Base-by-base conservation (phyloP, 768 basidiomycete genomes). In the Chalciporus piperatus region DNA sequence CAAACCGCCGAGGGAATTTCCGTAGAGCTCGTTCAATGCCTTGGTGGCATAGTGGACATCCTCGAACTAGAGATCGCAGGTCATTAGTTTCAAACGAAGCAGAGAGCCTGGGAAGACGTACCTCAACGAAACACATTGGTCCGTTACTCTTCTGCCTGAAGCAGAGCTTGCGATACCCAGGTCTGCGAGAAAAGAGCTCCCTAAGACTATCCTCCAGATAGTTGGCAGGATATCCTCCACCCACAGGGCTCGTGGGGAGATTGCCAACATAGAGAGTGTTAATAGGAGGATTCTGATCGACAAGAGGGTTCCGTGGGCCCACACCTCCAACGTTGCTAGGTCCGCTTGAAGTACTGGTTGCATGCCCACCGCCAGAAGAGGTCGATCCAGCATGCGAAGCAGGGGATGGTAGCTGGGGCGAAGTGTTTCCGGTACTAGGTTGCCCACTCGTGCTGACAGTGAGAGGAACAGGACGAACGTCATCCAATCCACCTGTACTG, bases 181-280 rank as follows among this genome's bases (percentile, higher is more conserved):
- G 79, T 39, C 85, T 87, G 27, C 76, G 75, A 25, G 80, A 77
- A 69, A 99, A 99, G 42, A 97, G 73, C 35, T 85, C 83, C 50
- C 92, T 79, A 22, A 99, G 75, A 30, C 82, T 84, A 51, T 95
- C 92, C 70, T 99, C 95, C 3, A 99, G 79, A 61, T 85, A 83
- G 58, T 88, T 86, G 41, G 85, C 80, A 33, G 90, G 83, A 60
- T 83, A 86, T 3, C 89, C 85, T 4, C 76, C 70, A 6, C 88
- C 82, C 16, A 84, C 78, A 20, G 85, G 82, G 28, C 86, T 81
- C 5, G 89, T 90, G 2, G 96, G 97, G 52, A 99, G 72, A 61
- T 98, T 98, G 41, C 97, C 97, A n/a, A 99, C 94, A 64, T 98
- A 98, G n/a, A 99, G 77, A 1, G 97, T 99, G 64, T 97, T 98